These are phyloP conservation scores for Nemophila menziesii DNA, from an alignment of 257 asterid genomes.

Conservation along the genomic window DNA sequence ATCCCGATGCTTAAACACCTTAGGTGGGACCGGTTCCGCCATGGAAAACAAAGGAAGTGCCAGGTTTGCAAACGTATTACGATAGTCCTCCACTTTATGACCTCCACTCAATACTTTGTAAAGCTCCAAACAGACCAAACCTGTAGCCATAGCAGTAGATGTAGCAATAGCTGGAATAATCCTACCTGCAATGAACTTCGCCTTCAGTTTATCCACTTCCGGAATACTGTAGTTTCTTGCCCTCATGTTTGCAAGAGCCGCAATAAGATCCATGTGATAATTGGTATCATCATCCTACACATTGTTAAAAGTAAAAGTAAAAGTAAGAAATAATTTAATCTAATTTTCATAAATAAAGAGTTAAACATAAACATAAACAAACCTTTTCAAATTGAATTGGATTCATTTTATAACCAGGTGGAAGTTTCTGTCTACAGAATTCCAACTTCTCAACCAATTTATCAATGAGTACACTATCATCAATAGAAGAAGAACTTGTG, in stretches of 20 bases:
- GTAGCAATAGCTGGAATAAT: slow-evolving; percentile 43
- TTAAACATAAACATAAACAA: neutral
- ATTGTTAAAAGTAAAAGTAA: no score
- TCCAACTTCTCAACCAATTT: slow-evolving; percentile 22
- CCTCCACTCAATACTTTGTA: slow-evolving; percentile 28
- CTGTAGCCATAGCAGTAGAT: slow-evolving; percentile 40
- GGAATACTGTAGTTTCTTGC: slow-evolving; percentile 39
- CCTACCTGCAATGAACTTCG: slow-evolving; percentile 36
- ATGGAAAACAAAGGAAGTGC: slow-evolving; percentile 41
- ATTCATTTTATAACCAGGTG: slow-evolving; percentile 24
- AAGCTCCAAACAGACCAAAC: slow-evolving; percentile 30
- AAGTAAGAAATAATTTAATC: neutral
- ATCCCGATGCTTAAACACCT: slow-evolving; percentile 29
- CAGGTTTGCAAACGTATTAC: slow-evolving; percentile 42
- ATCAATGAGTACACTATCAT: slow-evolving; percentile 27
- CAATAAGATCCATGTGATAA: slow-evolving; percentile 33
- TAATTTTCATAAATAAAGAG: neutral
- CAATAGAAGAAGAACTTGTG: slow-evolving; percentile 24
- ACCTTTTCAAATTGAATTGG: slow-evolving; percentile 44
- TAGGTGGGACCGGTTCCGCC: slow-evolving; percentile 46
- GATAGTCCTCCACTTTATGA: slow-evolving; percentile 37
- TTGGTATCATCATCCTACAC: slow-evolving; percentile 36
- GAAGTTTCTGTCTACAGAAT: slow-evolving; percentile 15
- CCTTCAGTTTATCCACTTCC: slow-evolving; percentile 38
- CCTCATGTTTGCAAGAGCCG: slow-evolving; percentile 39